Evolutionary conservation across 495 filamentous ascomycete species (phyloP), one percentile per base, ranked within the genome.

Genomic region (Daldinia grandis): DNA sequence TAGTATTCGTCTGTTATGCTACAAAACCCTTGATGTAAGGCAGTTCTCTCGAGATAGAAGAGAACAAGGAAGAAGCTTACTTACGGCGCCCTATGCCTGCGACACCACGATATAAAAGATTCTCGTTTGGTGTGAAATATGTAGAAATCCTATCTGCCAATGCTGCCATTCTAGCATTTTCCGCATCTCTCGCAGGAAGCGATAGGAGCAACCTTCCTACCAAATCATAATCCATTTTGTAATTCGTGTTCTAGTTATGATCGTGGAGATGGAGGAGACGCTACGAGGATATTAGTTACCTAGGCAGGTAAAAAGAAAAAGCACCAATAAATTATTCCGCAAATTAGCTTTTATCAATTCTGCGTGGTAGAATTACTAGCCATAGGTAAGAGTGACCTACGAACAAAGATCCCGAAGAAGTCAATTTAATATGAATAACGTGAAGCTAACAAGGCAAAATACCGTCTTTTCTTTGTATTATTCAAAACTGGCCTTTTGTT

Each of bases 61-160:
- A 30, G 24, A 17, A 21, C 14, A 53, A 27, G 14, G 24, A 17
- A 21, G 21, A 53, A 27, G 14, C 7, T 14, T 69, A 27, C 66
- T 69, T 59, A 69, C 66, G 60, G n/a, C 44, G 14, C 5, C 66
- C 66, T 54, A 58, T 44, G 5, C 66, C 66, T 3, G 33, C 60
- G 0, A 69, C 12, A 25, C 55, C 66, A 9, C 51, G 4, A 31
- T 69, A 69, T 25, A 17, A 4, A 12, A 69, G 53, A 9, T 21
- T 62, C 15, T n/a, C 7, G 14, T 59, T 54, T 37, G 10, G 3
- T 15, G 25, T 33, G 19, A 69, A 69, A 21, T 59, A 59, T 17
- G 15, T 37, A 8, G 59, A 21, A 9, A 55, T 33, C n/a, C 0
- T 7, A 37, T 63, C 66, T n/a, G 60, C 42, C n/a, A 35, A 0